Base-by-base conservation (phyloP, 1,139 yeast genomes). In the Groenewaldozyma auringiensis region DNA sequence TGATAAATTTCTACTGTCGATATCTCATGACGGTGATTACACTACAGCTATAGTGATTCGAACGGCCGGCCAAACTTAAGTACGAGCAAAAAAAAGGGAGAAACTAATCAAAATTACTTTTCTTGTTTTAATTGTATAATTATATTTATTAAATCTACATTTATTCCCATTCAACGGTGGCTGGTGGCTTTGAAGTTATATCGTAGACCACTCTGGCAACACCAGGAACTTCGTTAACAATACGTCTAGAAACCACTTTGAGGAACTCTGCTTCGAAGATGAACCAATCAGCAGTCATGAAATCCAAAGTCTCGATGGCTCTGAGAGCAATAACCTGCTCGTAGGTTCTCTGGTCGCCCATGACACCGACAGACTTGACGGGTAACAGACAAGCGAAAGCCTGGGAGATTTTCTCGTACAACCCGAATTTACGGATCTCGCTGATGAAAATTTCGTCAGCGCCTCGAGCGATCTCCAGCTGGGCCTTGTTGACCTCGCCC, bases 211-310 rank as follows among this genome's bases (percentile, higher is more conserved):
- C 98, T 71, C 99, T 85, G 50, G 98, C 96, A 60, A 92, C 98
- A 64, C 99, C 99, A 58, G 83, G 86, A 53, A 92, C 98, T 73
- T 92, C 99, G 69, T 94, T 94, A 59, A 92, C 97, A 54, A 92
- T 94, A 76, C 99, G 83, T 46, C 95, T 80, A 48, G 96, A 89
- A 50, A 89, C 97, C 54, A 72, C 79, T 78, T 89, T 92, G 69
- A 92, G 78, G 81, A 92, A 92, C 44, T 80, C 70, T 56, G 94
- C 94, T 61, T 89, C 97, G 63, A 92, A 92, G 56, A 85, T 85
- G 68, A 73, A 92, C 98, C 98, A 94, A 70, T 94, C 98, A 54
- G 98, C 98, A 59, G 99, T 92, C 99, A 92, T 92, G 76, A 94
- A 92, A 72, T 92, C 99, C 51, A 81, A 78, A 47, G 98, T 94